Evolutionary conservation across 176 grass and related monocot genomes (phyloP).

Genomic region (Carex littledalei): DNA sequence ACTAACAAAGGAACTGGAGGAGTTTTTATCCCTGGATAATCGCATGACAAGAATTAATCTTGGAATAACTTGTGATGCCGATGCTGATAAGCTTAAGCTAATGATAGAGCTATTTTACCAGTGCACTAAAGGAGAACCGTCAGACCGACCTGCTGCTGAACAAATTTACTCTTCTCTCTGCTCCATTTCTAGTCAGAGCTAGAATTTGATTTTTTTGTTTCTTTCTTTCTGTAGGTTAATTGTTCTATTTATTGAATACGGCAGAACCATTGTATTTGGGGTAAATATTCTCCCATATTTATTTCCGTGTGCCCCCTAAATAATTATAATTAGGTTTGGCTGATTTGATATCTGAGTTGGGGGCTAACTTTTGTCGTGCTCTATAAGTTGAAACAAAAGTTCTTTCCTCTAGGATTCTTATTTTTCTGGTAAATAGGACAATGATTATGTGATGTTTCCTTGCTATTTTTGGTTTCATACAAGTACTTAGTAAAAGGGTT

Average conservation of each 20-base stretch:
- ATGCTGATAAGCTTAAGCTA: slow-evolving; percentile 66
- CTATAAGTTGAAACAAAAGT: not conserved
- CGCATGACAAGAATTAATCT: slow-evolving; percentile 37
- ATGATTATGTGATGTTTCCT: not conserved
- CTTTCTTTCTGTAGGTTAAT: not conserved
- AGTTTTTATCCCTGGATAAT: slow-evolving; percentile 51
- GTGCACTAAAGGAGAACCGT: slow-evolving; percentile 62
- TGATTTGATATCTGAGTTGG: not conserved
- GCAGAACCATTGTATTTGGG: not conserved
- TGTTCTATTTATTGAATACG: slow-evolving; percentile 8
- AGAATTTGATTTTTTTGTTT: not conserved
- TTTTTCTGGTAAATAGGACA: not conserved
- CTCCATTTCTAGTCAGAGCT: slow-evolving; percentile 25
- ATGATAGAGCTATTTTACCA: slow-evolving; percentile 78
- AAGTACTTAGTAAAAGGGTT: not conserved
- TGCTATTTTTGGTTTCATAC: not conserved
- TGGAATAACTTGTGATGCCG: slow-evolving; percentile 55
- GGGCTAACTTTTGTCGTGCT: not conserved
- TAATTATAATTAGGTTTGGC: not conserved
- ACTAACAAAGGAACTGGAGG: slow-evolving; percentile 73
- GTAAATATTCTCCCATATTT: not conserved
- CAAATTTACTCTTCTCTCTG: slow-evolving; percentile 58
- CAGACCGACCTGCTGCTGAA: slow-evolving; percentile 56
- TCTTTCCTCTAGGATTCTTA: not conserved
- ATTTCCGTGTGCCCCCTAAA: not conserved